Percentiles rank a stretch among this genome's conserved stretches.
These are phyloP conservation scores for Scheffersomyces parashehatae DNA, from an alignment of 1,139 yeast genomes.

Conservation along the genomic window DNA sequence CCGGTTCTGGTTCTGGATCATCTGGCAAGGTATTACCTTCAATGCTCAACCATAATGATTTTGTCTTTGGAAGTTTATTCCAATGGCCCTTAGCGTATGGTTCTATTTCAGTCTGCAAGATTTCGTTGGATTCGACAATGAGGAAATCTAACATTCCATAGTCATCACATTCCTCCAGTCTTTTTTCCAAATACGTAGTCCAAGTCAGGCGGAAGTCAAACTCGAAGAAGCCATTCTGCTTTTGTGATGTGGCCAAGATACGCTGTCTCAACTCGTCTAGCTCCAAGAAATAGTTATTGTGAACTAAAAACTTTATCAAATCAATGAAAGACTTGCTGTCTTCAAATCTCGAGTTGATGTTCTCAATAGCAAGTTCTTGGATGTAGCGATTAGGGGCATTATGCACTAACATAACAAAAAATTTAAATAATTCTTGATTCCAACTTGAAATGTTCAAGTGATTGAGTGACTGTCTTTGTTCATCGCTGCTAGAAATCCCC, in stretches of 20 bases:
- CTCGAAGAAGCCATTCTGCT: conserved; percentile 14
- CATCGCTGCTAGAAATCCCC: conserved; percentile 23
- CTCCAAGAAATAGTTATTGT: conserved; percentile 21
- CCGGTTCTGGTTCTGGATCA: neutral
- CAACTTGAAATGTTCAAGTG: conserved; percentile 26
- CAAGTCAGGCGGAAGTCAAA: conserved; percentile 21
- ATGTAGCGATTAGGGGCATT: conserved; percentile 36
- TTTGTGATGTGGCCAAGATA: conserved; percentile 14
- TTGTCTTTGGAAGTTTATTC: conserved; percentile 14
- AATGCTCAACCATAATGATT: conserved; percentile 9
- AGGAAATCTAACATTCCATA: conserved; percentile 18
- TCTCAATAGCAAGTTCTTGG: conserved; percentile 21
- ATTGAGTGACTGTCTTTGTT: conserved; percentile 22
- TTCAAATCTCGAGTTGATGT: conserved; percentile 19
- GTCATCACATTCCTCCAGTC: conserved; percentile 11
- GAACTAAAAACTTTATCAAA: conserved; percentile 22
- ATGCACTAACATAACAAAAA: conserved; percentile 32
- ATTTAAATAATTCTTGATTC: conserved; percentile 32
- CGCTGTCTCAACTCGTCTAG: conserved; percentile 17
- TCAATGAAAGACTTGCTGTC: conserved; percentile 16
- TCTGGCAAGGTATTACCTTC: conserved; percentile 6
- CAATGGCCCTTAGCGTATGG: conserved; percentile 15
- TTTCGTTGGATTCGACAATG: conserved; percentile 13
- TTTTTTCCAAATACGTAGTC: conserved; percentile 16
- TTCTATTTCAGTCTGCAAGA: conserved; percentile 15